A percentile compares a stretch with the other conserved stretches of the same genome.
Evolutionary conservation across 2,329 filamentous ascomycete genomes (phyloP).

Genomic region (Fusarium burgessii): DNA sequence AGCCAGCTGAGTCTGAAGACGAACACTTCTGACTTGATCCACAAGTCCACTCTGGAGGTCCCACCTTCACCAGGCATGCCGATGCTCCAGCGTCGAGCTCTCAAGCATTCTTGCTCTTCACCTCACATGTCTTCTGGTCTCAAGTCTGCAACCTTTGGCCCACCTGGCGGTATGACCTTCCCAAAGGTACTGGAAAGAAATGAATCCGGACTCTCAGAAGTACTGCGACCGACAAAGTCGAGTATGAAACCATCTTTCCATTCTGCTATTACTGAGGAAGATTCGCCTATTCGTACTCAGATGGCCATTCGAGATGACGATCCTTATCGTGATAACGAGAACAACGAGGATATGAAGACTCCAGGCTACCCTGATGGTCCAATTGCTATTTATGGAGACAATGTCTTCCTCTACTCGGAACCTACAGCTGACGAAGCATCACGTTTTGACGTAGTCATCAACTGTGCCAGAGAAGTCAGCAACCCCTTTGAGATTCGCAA

Average conservation of each 20-base stretch:
- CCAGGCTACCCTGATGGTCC: constrained; percentile 86
- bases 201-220: constrained; percentile 69
- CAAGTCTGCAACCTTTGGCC: constrained; percentile 70
- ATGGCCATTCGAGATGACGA: constrained; percentile 70
- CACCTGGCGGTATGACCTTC: constrained; percentile 72
- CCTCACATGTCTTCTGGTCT: constrained; percentile 73
- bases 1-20: constrained; percentile 85
- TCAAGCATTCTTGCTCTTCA: constrained; percentile 76
- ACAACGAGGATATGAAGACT: constrained; percentile 82
- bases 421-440: constrained; percentile 82
- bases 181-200: constrained; percentile 71
- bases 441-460: constrained; percentile 84
- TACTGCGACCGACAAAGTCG: constrained; percentile 65
- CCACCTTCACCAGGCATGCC: constrained; percentile 67
- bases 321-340: constrained; percentile 73
- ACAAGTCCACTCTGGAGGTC: constrained; percentile 63
- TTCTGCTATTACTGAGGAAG: constrained; percentile 64
- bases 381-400: constrained; percentile 82
- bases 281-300: constrained; percentile 70
- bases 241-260: constrained; percentile 54
- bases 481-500: constrained; percentile 73
- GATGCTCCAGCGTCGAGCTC: constrained; percentile 70
- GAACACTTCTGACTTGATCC: constrained; percentile 67
- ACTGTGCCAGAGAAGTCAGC: constrained; percentile 83
- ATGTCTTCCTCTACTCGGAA: constrained; percentile 83